Evolutionary conservation across 2,329 filamentous ascomycete species (phyloP), one percentile per base, ranked within the genome.

Genomic region (Verruconis gallopava): DNA sequence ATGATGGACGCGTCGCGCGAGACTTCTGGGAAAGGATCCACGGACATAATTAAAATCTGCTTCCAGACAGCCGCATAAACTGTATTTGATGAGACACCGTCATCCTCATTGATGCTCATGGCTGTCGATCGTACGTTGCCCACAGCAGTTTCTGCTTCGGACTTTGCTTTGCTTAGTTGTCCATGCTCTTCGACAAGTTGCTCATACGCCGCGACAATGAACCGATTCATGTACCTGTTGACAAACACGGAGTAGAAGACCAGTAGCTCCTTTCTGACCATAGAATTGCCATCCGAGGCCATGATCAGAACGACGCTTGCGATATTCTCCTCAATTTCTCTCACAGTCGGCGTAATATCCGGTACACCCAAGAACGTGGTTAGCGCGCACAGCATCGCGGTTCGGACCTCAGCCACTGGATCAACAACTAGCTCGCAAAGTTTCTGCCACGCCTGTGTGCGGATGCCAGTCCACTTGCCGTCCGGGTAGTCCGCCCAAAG

Each of bases 41-140:
- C 85, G 35, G 85, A 89, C 59, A 96, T 71, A 47, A 93, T 84
- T 45, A 95, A 68, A 34, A 93, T 72, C 53, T 95, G 84, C 58
- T 93, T 91, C 91, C 91, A 98, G 47, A 93, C 81, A 1, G 88
- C 83, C 21, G 88, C 81, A 58, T 93, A 95, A 14, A 94, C 83
- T 0, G 86, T 94, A 55, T 93, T 91, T 9, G 84, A 61, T 1
- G 75, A 73, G 35, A 75, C 71, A 2, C 72, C 47, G 21, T 61
- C 57, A 19, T 61, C 56, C 22, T 54, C 44, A 32, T 38, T 34
- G 9, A 30, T 14, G 20, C 35, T 43, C n/a, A 20, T 44, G 12
- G 19, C 22, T 5, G 19, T 18, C 12, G 35, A 38, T 12, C 41
- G 20, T 13, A 15, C 14, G 30, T 35, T 30, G 15, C 13, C 28